A percentile compares a stretch with the other conserved stretches of the same genome.
Evolutionary conservation across 1,139 yeast genomes (phyloP).

Genomic region (Hyphopichia pseudoburtonii): DNA sequence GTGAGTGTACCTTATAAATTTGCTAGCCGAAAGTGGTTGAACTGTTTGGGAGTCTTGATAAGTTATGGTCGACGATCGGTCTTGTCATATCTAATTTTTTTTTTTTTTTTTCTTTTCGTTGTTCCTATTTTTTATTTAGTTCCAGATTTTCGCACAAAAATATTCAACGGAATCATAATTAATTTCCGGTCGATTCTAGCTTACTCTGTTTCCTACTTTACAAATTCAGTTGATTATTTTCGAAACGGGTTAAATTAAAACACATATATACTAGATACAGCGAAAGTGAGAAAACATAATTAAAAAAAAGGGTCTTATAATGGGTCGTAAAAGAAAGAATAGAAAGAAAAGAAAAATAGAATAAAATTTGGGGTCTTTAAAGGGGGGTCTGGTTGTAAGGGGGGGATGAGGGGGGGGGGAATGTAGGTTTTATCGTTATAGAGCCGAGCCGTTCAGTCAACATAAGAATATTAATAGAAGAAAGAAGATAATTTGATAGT

Average conservation of each 20-base stretch:
- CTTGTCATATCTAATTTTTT: too few species aligned
- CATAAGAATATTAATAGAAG: conserved; percentile 4
- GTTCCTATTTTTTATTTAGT: too few species aligned
- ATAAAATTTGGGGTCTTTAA: not conserved
- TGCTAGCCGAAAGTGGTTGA: not conserved
- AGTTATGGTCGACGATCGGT: too few species aligned
- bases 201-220: too few species aligned
- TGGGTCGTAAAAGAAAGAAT: not conserved
- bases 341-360: not conserved
- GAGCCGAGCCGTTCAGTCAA: conserved; percentile 17
- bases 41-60: not conserved
- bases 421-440: conserved; percentile 5
- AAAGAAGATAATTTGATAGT: too few species aligned
- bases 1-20: not conserved
- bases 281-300: not conserved
- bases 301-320: not conserved
- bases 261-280: conserved; percentile 1
- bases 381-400: conserved; percentile 1
- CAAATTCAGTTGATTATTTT: too few species aligned
- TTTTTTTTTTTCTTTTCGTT: too few species aligned
- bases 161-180: too few species aligned
- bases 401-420: conserved; percentile 8
- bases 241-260: conserved; percentile 4
- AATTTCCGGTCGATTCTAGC: too few species aligned
- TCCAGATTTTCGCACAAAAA: too few species aligned